Evolutionary conservation across 306 rosid species (phyloP).

Genomic region (Hippophae gyantsensis): DNA sequence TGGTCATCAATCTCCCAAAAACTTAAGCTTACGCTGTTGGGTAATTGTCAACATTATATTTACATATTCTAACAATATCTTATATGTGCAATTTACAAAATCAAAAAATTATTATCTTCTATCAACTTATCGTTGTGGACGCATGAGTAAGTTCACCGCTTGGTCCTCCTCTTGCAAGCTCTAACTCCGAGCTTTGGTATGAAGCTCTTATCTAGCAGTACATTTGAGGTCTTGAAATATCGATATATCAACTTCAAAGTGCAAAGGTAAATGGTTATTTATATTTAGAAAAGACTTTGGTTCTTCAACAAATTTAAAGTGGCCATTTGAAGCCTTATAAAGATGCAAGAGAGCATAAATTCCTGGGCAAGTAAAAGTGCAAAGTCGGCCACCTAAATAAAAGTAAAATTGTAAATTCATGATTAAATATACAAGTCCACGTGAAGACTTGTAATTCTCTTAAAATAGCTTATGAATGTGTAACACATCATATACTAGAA

Average conservation of each 20-base stretch:
- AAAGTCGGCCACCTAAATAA: background rate
- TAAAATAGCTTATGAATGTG: background rate
- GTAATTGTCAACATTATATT: too few species aligned
- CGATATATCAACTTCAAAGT: constrained; percentile 65
- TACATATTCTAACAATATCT: background rate
- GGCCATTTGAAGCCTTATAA: too few species aligned
- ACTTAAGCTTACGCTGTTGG: too few species aligned
- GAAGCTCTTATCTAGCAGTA: constrained; percentile 59
- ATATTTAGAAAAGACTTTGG: background rate
- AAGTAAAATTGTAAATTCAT: background rate
- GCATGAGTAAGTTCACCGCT: constrained; percentile 73
- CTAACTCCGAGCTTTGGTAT: constrained; percentile 84
- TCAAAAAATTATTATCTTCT: constrained; percentile 2
- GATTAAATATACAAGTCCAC: background rate
- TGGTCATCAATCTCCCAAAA: too few species aligned
- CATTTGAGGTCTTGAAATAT: constrained; percentile 91
- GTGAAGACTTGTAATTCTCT: background rate
- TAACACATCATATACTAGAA: background rate
- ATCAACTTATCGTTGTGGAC: constrained; percentile 67
- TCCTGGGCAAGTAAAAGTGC: background rate
- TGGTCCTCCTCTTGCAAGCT: constrained; percentile 98
- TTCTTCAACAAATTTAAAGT: background rate
- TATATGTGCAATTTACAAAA: constrained; percentile 1
- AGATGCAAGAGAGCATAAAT: too few species aligned
- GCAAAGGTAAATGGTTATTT: constrained; percentile 2